phyloP scores from a whole-genome alignment of 2,329 filamentous ascomycete species.

The Macrophomina pseudophaseolina region DNA sequence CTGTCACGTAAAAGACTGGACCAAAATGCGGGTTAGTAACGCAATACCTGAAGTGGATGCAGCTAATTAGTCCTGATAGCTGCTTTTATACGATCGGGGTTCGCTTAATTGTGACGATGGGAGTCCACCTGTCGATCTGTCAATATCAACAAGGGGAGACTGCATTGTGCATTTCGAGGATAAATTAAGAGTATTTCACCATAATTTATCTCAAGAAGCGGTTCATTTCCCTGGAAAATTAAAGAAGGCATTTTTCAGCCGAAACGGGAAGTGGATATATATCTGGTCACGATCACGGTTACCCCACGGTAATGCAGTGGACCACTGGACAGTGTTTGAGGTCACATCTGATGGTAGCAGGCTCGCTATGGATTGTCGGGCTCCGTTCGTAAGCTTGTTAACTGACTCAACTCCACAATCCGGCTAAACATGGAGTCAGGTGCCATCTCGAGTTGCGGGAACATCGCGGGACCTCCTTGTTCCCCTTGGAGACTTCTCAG shows the following conservation, averaged over 20 bases:
- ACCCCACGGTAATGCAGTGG: background rate
- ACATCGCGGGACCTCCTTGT: background rate
- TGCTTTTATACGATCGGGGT: background rate
- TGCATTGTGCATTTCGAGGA: background rate
- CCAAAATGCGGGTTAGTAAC: background rate
- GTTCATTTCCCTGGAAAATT: background rate
- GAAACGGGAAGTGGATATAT: conserved; percentile 9
- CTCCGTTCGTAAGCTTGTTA: background rate
- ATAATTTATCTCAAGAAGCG: background rate
- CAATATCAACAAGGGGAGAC: conserved; percentile 1
- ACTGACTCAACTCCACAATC: background rate
- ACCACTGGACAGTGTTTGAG: conserved; percentile 5
- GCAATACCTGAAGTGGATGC: too few relatives aligned
- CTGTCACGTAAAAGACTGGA: background rate
- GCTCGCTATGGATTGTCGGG: background rate
- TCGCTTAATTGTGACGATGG: background rate
- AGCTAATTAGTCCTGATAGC: background rate
- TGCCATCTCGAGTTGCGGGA: background rate
- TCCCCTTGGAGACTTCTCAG: background rate
- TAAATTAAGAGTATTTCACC: background rate
- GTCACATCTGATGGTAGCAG: background rate
- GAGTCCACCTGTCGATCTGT: background rate
- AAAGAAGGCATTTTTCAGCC: conserved; percentile 4
- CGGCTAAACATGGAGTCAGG: background rate
- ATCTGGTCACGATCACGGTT: background rate